Conservation (phyloP, 169 alveolate genomes). For the Plasmodium chabaudi region DNA sequence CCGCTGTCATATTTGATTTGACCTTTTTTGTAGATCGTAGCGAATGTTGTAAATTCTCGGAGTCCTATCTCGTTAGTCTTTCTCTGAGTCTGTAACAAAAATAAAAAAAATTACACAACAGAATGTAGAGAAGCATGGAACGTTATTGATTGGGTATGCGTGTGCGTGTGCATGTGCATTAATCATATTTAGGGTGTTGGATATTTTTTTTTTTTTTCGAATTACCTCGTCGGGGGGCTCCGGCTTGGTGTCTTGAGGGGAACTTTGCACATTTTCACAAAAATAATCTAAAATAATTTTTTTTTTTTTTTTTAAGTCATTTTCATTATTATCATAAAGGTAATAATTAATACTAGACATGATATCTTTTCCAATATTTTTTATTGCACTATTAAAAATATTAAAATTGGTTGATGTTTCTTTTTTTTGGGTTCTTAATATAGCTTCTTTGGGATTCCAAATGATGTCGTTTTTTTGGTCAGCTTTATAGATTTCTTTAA, state of each 20-base stretch:
- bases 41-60: conserved; percentile 4
- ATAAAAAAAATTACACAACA: background rate
- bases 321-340: conserved; percentile 9
- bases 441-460: background rate
- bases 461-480: background rate
- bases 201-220: background rate
- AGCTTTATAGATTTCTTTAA: background rate
- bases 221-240: background rate
- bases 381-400: conserved; percentile 15
- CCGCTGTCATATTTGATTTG: background rate
- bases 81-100: background rate
- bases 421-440: background rate
- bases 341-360: conserved; percentile 39
- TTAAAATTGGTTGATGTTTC: background rate
- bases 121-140: background rate
- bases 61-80: background rate
- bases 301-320: conserved; percentile 5
- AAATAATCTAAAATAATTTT: conserved; percentile 16
- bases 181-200: background rate
- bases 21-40: conserved; percentile 17
- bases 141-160: too few relatives aligned
- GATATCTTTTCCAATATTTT: conserved; percentile 32
- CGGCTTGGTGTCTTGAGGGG: background rate
- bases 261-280: background rate
- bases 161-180: too few relatives aligned